Evolutionary conservation across 148 eudicot species (phyloP).

Genomic region (Cornus kousa): DNA sequence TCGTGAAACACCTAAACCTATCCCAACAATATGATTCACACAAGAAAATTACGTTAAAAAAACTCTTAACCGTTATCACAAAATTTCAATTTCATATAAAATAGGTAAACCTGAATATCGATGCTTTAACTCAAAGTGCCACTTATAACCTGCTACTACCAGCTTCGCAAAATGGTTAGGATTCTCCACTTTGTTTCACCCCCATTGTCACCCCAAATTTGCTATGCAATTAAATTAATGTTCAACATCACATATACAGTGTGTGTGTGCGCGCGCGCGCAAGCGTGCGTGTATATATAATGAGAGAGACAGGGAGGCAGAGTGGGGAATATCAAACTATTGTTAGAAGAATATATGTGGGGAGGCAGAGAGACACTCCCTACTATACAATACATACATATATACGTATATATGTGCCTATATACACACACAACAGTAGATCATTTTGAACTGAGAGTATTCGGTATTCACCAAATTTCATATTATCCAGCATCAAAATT

Average conservation of each 20-base stretch:
- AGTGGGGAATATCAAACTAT: not conserved
- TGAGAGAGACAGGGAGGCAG: too few relatives aligned
- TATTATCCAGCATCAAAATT: too few relatives aligned
- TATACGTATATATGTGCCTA: too few relatives aligned
- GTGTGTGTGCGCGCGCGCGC: too few relatives aligned
- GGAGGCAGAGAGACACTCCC: too few relatives aligned
- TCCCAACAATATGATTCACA: not conserved
- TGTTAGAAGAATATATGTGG: not conserved
- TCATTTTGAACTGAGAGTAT: too few relatives aligned
- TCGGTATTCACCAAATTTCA: too few relatives aligned
- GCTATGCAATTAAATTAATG: slow-evolving; percentile 10
- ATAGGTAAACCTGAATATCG: slow-evolving; percentile 36
- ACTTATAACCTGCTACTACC: slow-evolving; percentile 35
- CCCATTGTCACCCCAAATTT: slow-evolving; percentile 11
- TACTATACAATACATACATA: too few relatives aligned
- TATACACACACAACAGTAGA: too few relatives aligned
- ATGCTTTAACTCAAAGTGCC: slow-evolving; percentile 66
- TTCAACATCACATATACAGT: not conserved
- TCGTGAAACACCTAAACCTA: not conserved
- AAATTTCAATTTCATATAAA: too few relatives aligned
- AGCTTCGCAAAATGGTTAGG: slow-evolving; percentile 18
- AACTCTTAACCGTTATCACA: not conserved
- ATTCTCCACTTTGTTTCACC: not conserved
- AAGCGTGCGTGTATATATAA: too few relatives aligned
- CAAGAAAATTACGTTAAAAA: too few relatives aligned